These are phyloP conservation scores for Ascobolus immersus DNA, from an alignment of 495 filamentous ascomycete genomes.

Conservation along the genomic window DNA sequence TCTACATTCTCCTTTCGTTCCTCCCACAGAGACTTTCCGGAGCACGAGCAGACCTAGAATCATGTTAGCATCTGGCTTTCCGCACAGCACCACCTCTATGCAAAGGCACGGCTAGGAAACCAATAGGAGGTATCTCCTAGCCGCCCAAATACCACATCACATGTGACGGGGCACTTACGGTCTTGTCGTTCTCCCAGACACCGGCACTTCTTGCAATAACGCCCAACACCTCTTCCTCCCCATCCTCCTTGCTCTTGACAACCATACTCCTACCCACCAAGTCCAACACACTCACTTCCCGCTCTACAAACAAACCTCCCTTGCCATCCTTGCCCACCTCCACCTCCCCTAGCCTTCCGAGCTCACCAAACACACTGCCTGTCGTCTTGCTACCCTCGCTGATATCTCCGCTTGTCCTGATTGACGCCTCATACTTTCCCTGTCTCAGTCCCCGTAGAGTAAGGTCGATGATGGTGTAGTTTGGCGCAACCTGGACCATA, in stretches of 20 bases:
- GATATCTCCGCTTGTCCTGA: constrained; percentile 75
- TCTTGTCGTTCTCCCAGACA: constrained; percentile 97
- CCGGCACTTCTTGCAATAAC: constrained; percentile 87
- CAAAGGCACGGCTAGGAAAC: too few relatives aligned
- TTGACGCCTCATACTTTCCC: constrained; percentile 57
- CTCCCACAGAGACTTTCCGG: constrained; percentile 93
- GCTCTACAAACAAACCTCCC: constrained; percentile 55
- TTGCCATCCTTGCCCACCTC: constrained; percentile 40
- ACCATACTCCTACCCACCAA: constrained; percentile 79
- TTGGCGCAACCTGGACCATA: constrained; percentile 55
- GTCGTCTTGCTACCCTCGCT: constrained; percentile 55
- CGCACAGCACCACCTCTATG: not conserved
- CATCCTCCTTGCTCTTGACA: constrained; percentile 38
- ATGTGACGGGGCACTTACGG: constrained; percentile 29
- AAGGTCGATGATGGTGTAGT: constrained; percentile 60
- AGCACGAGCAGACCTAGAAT: constrained; percentile 43
- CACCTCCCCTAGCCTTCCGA: constrained; percentile 55
- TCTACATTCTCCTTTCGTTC: constrained; percentile 72
- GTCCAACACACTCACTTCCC: constrained; percentile 72
- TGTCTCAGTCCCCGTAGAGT: constrained; percentile 63
- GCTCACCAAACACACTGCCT: constrained; percentile 48
- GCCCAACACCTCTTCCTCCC: constrained; percentile 62
- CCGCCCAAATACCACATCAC: too few relatives aligned
- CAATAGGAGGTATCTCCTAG: too few relatives aligned
- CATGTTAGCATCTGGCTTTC: not conserved